A percentile compares a stretch with the other conserved stretches of the same genome.
Conservation (phyloP, 495 filamentous ascomycete species). For the Jackrogersella minutella region DNA sequence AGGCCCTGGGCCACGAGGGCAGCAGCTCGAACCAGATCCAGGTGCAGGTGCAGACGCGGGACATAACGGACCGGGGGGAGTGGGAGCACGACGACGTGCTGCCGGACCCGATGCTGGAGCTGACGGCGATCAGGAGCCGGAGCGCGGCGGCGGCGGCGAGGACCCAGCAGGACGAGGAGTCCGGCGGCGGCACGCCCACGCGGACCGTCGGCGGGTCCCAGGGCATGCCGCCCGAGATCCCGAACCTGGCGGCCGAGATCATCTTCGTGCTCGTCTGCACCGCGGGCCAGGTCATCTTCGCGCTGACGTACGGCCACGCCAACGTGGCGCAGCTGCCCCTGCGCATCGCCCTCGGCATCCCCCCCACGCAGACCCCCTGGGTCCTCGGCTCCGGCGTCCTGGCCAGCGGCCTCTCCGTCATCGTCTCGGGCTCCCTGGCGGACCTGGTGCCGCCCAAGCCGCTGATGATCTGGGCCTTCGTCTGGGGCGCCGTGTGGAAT, state of each 20-base stretch:
- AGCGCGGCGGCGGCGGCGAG: conserved; percentile 15
- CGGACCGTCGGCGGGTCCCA: conserved; percentile 26
- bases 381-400: conserved; percentile 52
- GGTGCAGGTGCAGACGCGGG: conserved; percentile 23
- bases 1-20: conserved; percentile 15
- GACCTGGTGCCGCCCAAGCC: conserved; percentile 54
- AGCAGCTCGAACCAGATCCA: conserved; percentile 1
- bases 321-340: conserved; percentile 50
- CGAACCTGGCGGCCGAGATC: conserved; percentile 49
- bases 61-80: conserved; percentile 25
- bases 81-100: conserved; percentile 9
- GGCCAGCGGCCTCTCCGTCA: conserved; percentile 55
- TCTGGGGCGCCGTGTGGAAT: conserved; percentile 56
- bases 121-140: conserved; percentile 27
- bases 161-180: conserved; percentile 12
- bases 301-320: conserved; percentile 55
- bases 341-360: conserved; percentile 47
- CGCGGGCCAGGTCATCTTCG: conserved; percentile 56
- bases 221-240: conserved; percentile 50
- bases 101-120: conserved; percentile 32
- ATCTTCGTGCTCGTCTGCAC: conserved; percentile 57
- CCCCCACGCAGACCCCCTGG: conserved; percentile 54
- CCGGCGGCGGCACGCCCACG: background rate
- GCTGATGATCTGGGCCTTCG: conserved; percentile 56
- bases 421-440: conserved; percentile 54